Percentiles rank a stretch among this genome's conserved stretches.
phyloP scores from a whole-genome alignment of 2,329 filamentous ascomycete genomes.

The Aspergillus sp. region DNA sequence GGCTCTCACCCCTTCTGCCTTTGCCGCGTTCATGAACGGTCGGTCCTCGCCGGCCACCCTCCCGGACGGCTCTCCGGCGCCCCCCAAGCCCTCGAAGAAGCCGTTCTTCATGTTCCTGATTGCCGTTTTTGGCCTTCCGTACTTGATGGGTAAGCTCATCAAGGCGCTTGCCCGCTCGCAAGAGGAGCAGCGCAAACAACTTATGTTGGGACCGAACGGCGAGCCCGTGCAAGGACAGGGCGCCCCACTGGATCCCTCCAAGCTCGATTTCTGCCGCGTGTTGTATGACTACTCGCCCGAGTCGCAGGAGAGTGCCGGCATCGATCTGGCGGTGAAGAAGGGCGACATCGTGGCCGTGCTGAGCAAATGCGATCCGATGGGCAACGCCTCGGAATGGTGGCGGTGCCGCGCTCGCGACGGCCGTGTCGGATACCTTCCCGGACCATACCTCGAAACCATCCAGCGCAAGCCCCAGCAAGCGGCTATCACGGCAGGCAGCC shows the following conservation, averaged over 20 bases:
- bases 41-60: constrained; percentile 45
- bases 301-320: constrained; percentile 59
- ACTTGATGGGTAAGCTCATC: constrained; percentile 96
- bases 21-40: constrained; percentile 82
- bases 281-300: constrained; percentile 92
- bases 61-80: constrained; percentile 64
- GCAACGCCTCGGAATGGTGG: constrained; percentile 96
- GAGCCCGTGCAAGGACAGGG: constrained; percentile 32
- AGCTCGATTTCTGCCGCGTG: constrained; percentile 94
- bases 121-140: constrained; percentile 91
- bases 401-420: constrained; percentile 87
- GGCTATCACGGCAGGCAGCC: constrained; percentile 40
- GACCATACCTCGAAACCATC: constrained; percentile 81
- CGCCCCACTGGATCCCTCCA: constrained; percentile 71
- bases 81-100: constrained; percentile 80
- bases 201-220: constrained; percentile 52
- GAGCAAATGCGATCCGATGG: constrained; percentile 86
- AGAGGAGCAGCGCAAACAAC: constrained; percentile 67
- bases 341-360: constrained; percentile 94
- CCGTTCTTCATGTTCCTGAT: constrained; percentile 94
- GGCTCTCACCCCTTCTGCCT: constrained; percentile 83
- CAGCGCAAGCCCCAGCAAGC: constrained; percentile 51
- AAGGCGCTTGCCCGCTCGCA: constrained; percentile 76
- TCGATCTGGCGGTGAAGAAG: constrained; percentile 90
- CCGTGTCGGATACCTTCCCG: constrained; percentile 85